phyloP scores from a whole-genome alignment of 441 rosid genomes.

The Isatis lusitanica region DNA sequence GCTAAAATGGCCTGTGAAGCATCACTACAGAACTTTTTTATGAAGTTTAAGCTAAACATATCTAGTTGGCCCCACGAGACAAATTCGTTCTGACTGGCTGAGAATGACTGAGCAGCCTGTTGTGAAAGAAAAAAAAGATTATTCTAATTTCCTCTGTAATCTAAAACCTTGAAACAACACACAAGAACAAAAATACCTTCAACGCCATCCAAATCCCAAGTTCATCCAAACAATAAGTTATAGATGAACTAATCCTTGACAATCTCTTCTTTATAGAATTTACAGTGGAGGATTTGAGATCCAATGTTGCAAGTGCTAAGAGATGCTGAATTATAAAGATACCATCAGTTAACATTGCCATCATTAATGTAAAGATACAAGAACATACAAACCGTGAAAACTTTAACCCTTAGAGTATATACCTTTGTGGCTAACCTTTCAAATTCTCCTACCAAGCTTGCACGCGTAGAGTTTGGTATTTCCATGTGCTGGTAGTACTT shows the following conservation, averaged over 20 bases:
- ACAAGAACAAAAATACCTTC: constrained; percentile 52
- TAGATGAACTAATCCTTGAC: constrained; percentile 42
- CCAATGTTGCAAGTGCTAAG: constrained; percentile 37
- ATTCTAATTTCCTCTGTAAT: constrained; percentile 4
- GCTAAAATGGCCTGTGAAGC: constrained; percentile 48
- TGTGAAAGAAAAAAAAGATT: constrained; percentile 13
- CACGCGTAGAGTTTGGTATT: constrained; percentile 37
- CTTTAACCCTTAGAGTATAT: background rate
- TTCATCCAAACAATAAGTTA: constrained; percentile 66
- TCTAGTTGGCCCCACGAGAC: constrained; percentile 48
- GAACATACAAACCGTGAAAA: background rate
- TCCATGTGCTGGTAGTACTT: constrained; percentile 45
- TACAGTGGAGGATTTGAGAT: constrained; percentile 41
- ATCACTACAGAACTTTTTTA: constrained; percentile 50
- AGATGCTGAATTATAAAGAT: constrained; percentile 51
- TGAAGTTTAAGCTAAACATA: constrained; percentile 39
- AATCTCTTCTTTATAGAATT: constrained; percentile 49
- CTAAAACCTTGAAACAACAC: constrained; percentile 6
- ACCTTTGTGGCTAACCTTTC: constrained; percentile 52
- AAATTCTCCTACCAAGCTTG: constrained; percentile 36
- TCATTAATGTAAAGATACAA: background rate
- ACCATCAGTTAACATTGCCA: constrained; percentile 12
- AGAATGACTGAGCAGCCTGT: constrained; percentile 77
- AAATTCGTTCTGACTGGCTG: constrained; percentile 47
- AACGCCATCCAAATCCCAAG: constrained; percentile 81